A percentile compares a stretch with the other conserved stretches of the same genome.
These are phyloP conservation scores for Porodaedalea pini DNA, from an alignment of 1,284 basidiomycete genomes.

Conservation along the genomic window DNA sequence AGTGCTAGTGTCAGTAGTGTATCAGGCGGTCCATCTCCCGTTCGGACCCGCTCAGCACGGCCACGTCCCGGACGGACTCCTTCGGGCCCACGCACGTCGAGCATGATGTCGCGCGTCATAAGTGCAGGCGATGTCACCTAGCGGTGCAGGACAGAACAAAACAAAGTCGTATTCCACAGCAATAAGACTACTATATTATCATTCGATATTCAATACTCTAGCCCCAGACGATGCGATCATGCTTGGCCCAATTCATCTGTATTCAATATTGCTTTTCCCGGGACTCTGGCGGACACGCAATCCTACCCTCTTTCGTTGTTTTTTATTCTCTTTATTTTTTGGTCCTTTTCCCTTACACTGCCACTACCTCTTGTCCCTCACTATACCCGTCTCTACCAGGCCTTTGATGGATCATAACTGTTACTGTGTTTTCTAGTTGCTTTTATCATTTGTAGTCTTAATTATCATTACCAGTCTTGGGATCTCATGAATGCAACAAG, in stretches of 20 bases:
- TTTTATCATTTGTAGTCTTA: background rate
- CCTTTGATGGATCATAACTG: too few species aligned
- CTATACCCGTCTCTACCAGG: too few species aligned
- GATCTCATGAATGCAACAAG: too few species aligned
- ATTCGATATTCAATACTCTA: too few species aligned
- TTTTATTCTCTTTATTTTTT: background rate
- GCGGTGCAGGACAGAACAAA: background rate
- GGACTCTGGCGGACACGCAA: background rate
- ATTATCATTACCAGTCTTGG: too few species aligned
- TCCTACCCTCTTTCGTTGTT: background rate
- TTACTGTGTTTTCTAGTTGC: background rate
- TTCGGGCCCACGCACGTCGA: constrained; percentile 14
- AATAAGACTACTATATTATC: too few species aligned
- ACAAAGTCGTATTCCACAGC: too few species aligned
- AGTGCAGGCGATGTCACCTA: constrained; percentile 9
- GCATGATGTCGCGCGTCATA: constrained; percentile 14
- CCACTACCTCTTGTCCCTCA: background rate
- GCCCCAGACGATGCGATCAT: too few species aligned
- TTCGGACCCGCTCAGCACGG: background rate
- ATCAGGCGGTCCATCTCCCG: background rate
- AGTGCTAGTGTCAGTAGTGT: background rate
- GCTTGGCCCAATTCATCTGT: background rate
- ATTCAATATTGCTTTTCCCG: background rate
- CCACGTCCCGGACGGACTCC: background rate
- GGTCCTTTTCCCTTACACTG: background rate